Evolutionary conservation across 768 basidiomycete species (phyloP).

Genomic region (Pulveroboletus sp.): DNA sequence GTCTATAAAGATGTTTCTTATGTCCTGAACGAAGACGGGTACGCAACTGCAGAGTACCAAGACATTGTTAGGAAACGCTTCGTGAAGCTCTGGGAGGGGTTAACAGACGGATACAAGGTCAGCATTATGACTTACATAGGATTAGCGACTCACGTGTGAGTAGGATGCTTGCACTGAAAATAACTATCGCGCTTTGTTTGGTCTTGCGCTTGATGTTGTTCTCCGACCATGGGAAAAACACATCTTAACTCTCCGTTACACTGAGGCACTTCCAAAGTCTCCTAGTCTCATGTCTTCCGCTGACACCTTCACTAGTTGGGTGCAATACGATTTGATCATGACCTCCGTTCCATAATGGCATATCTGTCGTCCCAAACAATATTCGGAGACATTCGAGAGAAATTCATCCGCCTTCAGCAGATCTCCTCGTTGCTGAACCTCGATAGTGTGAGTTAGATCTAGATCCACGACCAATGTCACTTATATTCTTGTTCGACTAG

Average conservation of each 20-base stretch:
- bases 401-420: conserved; percentile 88
- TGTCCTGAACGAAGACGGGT: conserved; percentile 82
- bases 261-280: conserved; percentile 55
- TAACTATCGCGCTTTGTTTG: conserved; percentile 85
- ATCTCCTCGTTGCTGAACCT: conserved; percentile 89
- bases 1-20: conserved; percentile 90
- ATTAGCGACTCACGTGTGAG: background rate
- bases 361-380: conserved; percentile 85
- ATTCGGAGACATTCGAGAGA: conserved; percentile 88
- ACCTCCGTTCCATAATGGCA: conserved; percentile 76
- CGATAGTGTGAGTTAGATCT: conserved; percentile 50
- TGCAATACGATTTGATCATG: conserved; percentile 91
- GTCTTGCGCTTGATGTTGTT: conserved; percentile 77
- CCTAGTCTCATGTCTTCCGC: background rate
- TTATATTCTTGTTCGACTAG: conserved; percentile 35
- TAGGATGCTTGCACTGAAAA: conserved; percentile 84
- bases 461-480: background rate
- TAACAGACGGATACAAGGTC: conserved; percentile 87
- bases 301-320: conserved; percentile 59
- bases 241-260: conserved; percentile 73
- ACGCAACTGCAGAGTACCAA: conserved; percentile 76
- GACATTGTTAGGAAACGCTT: conserved; percentile 89
- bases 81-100: conserved; percentile 77
- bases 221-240: conserved; percentile 96
- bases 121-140: background rate